Conservation (phyloP, 208 protist species). For the Leptomonas pyrrhocoris region DNA sequence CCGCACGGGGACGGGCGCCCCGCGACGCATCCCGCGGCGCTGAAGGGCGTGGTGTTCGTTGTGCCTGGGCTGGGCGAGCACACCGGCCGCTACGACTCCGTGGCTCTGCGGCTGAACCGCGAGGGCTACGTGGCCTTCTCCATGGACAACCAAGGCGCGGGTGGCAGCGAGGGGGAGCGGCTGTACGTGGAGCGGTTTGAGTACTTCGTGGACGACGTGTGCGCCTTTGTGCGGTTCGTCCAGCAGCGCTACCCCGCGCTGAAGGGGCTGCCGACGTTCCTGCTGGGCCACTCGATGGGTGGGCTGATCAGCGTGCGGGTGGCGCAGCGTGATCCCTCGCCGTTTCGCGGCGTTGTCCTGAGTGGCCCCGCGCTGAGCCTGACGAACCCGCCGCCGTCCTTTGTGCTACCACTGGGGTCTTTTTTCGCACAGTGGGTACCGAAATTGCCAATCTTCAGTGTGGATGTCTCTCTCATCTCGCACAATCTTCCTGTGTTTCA, state of each 20-base stretch:
- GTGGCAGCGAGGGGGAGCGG: slow-evolving; percentile 73
- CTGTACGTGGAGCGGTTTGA: slow-evolving; percentile 73
- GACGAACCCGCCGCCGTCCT: slow-evolving; percentile 16
- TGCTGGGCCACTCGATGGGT: slow-evolving; percentile 84
- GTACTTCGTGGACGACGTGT: slow-evolving; percentile 78
- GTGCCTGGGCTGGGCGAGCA: slow-evolving; percentile 75
- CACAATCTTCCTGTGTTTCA: slow-evolving; percentile 56
- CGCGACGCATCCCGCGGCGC: not conserved
- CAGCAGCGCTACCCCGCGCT: slow-evolving; percentile 44
- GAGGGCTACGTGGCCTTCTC: slow-evolving; percentile 64
- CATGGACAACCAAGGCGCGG: slow-evolving; percentile 77
- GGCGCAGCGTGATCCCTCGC: slow-evolving; percentile 38
- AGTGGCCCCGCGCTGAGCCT: slow-evolving; percentile 58
- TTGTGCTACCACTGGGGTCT: slow-evolving; percentile 20
- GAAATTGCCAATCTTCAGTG: slow-evolving; percentile 43
- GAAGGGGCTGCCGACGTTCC: slow-evolving; percentile 44
- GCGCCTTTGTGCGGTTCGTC: slow-evolving; percentile 49
- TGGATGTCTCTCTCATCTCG: slow-evolving; percentile 41
- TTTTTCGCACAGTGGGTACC: slow-evolving; percentile 44
- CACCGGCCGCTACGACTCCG: slow-evolving; percentile 71
- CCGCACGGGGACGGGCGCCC: slow-evolving; percentile 31
- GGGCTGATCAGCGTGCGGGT: slow-evolving; percentile 66
- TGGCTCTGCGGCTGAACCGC: slow-evolving; percentile 53
- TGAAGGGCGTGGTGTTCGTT: slow-evolving; percentile 69
- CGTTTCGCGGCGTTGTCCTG: slow-evolving; percentile 53